These are phyloP conservation scores for Cercospora nicotianae DNA, from an alignment of 2,329 filamentous ascomycete genomes.

Conservation along the genomic window DNA sequence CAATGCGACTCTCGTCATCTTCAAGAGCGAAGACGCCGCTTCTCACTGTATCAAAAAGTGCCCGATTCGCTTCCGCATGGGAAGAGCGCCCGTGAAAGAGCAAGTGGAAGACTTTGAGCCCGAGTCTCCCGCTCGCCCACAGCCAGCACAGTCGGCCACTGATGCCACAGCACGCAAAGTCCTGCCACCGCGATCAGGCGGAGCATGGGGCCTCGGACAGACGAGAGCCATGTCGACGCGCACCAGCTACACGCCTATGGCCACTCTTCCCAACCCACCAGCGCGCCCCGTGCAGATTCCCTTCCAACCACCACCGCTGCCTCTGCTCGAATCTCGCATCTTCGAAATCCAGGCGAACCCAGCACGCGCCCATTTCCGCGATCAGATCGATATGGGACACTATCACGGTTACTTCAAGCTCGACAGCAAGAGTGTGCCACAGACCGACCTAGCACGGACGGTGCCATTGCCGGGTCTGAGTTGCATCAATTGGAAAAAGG, in stretches of 20 bases:
- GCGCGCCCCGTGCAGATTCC: slow-evolving; percentile 16
- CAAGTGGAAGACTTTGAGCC: slow-evolving; percentile 7
- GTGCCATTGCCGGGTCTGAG: slow-evolving; percentile 46
- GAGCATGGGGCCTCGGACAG: slow-evolving; percentile 21
- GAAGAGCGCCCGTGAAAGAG: slow-evolving; percentile 26
- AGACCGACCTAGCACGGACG: slow-evolving; percentile 41
- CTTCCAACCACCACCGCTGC: slow-evolving; percentile 23
- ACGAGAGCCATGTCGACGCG: slow-evolving; percentile 24
- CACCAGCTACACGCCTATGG: slow-evolving; percentile 11
- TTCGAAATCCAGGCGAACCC: slow-evolving; percentile 47
- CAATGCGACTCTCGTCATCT: slow-evolving; percentile 50
- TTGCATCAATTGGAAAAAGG: slow-evolving; percentile 42
- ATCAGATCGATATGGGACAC: slow-evolving; percentile 41
- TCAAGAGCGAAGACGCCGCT: slow-evolving; percentile 44
- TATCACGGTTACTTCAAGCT: slow-evolving; percentile 38
- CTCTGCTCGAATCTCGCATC: slow-evolving; percentile 30
- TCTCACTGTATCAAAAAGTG: slow-evolving; percentile 45
- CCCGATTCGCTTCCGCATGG: slow-evolving; percentile 50
- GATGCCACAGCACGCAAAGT: slow-evolving; percentile 5
- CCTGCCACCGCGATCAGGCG: background rate
- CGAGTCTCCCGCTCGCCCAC: background rate
- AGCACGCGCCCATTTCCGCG: slow-evolving; percentile 43
- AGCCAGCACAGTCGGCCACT: background rate
- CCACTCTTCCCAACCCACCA: slow-evolving; percentile 17
- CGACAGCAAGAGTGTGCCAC: slow-evolving; percentile 32